Conservation (phyloP, 225 moss, liverwort and hornwort genomes). For the Pseudisothecium myosuroides region DNA sequence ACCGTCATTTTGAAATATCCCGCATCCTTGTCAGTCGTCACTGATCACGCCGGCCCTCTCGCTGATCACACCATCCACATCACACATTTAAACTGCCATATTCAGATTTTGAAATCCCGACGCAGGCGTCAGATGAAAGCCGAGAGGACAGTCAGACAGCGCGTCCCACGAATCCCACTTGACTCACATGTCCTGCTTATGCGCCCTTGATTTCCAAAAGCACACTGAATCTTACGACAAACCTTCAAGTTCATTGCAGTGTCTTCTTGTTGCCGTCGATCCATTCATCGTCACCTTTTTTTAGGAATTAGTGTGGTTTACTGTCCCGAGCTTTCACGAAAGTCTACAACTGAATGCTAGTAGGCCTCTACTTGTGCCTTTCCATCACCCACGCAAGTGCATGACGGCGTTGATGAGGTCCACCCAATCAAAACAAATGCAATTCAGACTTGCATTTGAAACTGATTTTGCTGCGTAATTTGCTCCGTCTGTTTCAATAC, state of each 20-base stretch:
- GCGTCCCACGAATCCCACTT: neutral
- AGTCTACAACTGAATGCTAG: neutral
- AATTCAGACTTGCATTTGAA: neutral
- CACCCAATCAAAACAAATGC: no score
- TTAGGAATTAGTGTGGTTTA: neutral
- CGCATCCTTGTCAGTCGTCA: neutral
- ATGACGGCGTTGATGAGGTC: neutral
- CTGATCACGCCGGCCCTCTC: no score
- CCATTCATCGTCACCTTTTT: neutral
- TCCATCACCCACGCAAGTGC: neutral
- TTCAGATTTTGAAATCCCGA: neutral
- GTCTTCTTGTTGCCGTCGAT: neutral
- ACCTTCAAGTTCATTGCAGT: neutral
- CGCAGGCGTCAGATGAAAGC: neutral
- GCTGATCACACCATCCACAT: no score
- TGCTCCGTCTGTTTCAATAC: neutral
- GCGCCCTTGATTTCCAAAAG: neutral
- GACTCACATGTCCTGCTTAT: neutral
- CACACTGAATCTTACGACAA: neutral
- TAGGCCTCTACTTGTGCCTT: neutral
- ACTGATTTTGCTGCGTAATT: conserved; percentile 1
- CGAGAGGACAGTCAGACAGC: neutral
- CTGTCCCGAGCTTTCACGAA: neutral
- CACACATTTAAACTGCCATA: neutral
- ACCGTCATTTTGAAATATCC: neutral